Evolutionary conservation across 1,139 yeast genomes (phyloP).

Genomic region (Diutina catenulata): DNA sequence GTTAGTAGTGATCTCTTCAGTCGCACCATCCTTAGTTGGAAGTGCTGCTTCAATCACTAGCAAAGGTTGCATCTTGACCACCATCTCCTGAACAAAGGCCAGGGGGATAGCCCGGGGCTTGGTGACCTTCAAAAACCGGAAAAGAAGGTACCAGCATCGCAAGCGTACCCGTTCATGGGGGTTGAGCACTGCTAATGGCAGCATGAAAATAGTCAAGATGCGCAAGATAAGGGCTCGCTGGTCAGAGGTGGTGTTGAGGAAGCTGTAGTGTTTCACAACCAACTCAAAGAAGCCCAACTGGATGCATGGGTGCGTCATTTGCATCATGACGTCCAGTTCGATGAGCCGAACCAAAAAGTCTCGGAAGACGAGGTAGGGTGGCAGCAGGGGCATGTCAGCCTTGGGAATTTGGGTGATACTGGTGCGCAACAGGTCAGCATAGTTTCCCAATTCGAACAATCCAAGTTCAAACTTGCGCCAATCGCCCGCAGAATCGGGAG

Average conservation of each 20-base stretch:
- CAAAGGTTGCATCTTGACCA: constrained; percentile 34
- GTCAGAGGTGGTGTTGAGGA: neutral
- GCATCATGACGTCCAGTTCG: constrained; percentile 34
- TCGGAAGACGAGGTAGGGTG: constrained; percentile 49
- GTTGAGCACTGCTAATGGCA: constrained; percentile 39
- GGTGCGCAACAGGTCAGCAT: constrained; percentile 70
- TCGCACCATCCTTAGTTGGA: constrained; percentile 40
- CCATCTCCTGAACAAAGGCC: constrained; percentile 22
- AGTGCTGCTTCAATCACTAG: constrained; percentile 49
- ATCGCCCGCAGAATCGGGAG: constrained; percentile 6
- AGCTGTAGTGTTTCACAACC: constrained; percentile 49
- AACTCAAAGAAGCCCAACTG: constrained; percentile 78
- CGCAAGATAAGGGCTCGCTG: constrained; percentile 1
- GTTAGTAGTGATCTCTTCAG: constrained; percentile 45
- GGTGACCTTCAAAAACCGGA: constrained; percentile 68
- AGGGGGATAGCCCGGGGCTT: constrained; percentile 44
- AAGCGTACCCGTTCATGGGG: constrained; percentile 59
- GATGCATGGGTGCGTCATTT: constrained; percentile 54
- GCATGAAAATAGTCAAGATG: constrained; percentile 53
- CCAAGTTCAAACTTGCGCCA: constrained; percentile 89
- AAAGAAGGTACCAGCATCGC: constrained; percentile 85
- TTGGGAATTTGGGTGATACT: constrained; percentile 61
- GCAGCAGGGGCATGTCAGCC: constrained; percentile 45
- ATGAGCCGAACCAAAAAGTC: constrained; percentile 57
- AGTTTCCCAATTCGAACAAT: constrained; percentile 63